phyloP scores from a whole-genome alignment of 257 asterid species.

The Plectranthus barbatus region DNA sequence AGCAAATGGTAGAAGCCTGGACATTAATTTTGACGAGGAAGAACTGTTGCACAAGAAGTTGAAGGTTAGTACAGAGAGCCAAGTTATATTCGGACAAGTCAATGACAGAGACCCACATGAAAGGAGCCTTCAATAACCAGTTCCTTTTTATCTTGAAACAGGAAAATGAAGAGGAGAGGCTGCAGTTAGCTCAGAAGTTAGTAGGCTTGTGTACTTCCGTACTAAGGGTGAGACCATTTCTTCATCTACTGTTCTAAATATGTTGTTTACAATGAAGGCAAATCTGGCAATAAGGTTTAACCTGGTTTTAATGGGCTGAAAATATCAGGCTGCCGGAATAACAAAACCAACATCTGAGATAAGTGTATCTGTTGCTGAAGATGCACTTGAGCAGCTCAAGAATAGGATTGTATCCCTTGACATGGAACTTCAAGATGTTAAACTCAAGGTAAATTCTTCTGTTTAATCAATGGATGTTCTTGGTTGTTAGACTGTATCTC shows the following conservation, averaged over 20 bases:
- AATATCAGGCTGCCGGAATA: constrained; percentile 79
- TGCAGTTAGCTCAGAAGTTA: constrained; percentile 85
- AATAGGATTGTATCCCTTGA: constrained; percentile 46
- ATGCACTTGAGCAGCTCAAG: constrained; percentile 67
- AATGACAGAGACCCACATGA: not conserved
- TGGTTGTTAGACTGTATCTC: not conserved
- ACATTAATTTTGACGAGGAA: constrained; percentile 71
- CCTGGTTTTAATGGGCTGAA: not conserved
- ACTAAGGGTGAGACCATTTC: constrained; percentile 42
- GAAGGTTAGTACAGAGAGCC: constrained; percentile 43
- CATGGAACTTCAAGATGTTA: constrained; percentile 67
- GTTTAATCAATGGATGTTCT: too few species aligned
- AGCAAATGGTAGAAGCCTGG: constrained; percentile 64
- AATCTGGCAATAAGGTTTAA: not conserved
- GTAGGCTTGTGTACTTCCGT: constrained; percentile 71
- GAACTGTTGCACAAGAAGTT: constrained; percentile 46
- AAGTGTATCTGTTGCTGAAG: constrained; percentile 59
- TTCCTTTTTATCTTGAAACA: constrained; percentile 25
- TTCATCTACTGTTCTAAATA: not conserved
- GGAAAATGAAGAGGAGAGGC: constrained; percentile 84
- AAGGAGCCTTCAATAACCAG: not conserved
- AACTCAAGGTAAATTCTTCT: constrained; percentile 54
- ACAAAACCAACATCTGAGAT: constrained; percentile 50
- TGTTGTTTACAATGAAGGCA: not conserved
- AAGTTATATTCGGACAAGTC: not conserved